Percentiles rank a stretch among this genome's conserved stretches.
Conservation (phyloP, 2,329 filamentous ascomycete genomes). For the Arthrobotrys musiformis region DNA sequence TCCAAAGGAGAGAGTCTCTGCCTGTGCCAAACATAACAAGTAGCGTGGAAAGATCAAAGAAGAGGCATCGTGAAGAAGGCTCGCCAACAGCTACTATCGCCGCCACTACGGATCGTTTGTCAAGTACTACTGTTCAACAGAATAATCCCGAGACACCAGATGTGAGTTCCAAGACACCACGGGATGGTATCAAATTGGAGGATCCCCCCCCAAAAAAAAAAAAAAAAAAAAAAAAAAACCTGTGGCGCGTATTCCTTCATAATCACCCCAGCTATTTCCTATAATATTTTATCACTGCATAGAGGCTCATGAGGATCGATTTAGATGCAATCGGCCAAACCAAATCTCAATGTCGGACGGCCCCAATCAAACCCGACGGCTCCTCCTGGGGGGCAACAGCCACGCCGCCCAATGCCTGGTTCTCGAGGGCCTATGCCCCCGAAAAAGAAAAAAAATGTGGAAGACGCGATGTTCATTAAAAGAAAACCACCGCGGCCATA, state of each 20-base stretch:
- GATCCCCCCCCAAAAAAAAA: background rate
- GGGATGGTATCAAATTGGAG: no score
- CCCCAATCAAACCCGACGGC: background rate
- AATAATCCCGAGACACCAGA: background rate
- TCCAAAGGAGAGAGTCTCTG: background rate
- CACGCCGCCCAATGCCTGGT: slow-evolving; percentile 30
- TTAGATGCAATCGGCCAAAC: background rate
- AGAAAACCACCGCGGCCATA: slow-evolving; percentile 38
- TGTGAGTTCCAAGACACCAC: background rate
- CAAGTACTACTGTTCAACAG: background rate
- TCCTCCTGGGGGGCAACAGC: background rate
- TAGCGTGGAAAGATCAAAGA: background rate
- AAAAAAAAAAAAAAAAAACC: no score
- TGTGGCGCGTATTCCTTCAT: background rate
- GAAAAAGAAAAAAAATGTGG: slow-evolving; percentile 53
- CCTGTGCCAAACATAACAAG: background rate
- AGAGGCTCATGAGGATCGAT: background rate
- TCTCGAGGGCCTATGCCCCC: slow-evolving; percentile 37
- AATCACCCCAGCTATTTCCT: background rate
- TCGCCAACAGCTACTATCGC: background rate
- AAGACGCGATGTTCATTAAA: slow-evolving; percentile 53
- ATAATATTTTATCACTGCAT: background rate
- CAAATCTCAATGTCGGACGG: background rate
- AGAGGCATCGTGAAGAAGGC: slow-evolving; percentile 3
- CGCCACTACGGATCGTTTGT: background rate